These are phyloP conservation scores for Cyclocybe aegerita DNA, from an alignment of 768 basidiomycete genomes.

Conservation along the genomic window DNA sequence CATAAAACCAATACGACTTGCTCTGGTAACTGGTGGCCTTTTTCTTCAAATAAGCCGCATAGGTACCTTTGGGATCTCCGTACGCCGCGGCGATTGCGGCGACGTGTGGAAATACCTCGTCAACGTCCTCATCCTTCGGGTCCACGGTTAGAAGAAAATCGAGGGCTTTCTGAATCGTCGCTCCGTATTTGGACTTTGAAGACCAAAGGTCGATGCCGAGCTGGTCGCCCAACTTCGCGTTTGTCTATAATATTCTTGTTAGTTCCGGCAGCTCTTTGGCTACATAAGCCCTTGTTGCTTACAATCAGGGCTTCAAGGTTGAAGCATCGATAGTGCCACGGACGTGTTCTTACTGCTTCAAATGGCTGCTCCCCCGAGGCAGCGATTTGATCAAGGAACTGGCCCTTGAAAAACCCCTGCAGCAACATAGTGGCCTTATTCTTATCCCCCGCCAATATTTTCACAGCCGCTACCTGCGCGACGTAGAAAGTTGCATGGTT, in stretches of 20 bases:
- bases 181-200: conserved; percentile 42
- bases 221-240: conserved; percentile 54
- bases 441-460: conserved; percentile 39
- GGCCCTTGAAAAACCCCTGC: conserved; percentile 37
- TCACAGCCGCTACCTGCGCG: conserved; percentile 42
- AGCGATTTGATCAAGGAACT: conserved; percentile 48
- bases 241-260: conserved; percentile 31
- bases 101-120: conserved; percentile 47
- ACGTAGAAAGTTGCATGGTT: conserved; percentile 55
- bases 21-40: conserved; percentile 28
- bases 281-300: conserved; percentile 17
- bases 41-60: conserved; percentile 40
- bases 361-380: conserved; percentile 57
- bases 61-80: conserved; percentile 53
- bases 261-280: neutral
- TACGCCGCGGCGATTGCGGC: conserved; percentile 52
- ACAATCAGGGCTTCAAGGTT: conserved; percentile 60
- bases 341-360: conserved; percentile 52
- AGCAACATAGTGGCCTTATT: conserved; percentile 38
- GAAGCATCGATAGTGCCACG: conserved; percentile 58
- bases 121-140: conserved; percentile 39
- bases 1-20: conserved; percentile 47
- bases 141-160: conserved; percentile 44
- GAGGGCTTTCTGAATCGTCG: conserved; percentile 52
- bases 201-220: conserved; percentile 50